Conservation (phyloP, 257 asterid species). For the Plantago ovata region DNA sequence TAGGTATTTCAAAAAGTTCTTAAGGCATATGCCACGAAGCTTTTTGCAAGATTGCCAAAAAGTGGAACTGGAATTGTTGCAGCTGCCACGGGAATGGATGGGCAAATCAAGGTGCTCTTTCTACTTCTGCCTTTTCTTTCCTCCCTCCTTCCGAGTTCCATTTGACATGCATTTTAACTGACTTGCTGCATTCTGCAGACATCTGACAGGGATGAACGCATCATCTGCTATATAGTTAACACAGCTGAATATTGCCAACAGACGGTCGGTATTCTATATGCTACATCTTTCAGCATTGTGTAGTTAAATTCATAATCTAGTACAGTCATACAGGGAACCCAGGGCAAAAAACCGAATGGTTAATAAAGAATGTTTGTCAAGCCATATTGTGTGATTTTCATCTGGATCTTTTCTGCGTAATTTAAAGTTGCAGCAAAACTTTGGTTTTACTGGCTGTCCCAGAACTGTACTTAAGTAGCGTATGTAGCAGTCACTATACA, state of each 20-base stretch:
- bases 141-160: slow-evolving; percentile 16
- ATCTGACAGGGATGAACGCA: slow-evolving; percentile 93
- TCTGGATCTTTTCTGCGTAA: slow-evolving; percentile 2
- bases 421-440: slow-evolving; percentile 8
- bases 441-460: background rate
- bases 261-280: slow-evolving; percentile 54
- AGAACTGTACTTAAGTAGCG: no score
- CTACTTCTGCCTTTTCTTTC: slow-evolving; percentile 8
- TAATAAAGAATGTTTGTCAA: no score
- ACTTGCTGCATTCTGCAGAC: slow-evolving; percentile 53
- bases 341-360: no score
- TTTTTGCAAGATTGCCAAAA: slow-evolving; percentile 82
- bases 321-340: slow-evolving; percentile 11
- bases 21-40: slow-evolving; percentile 93
- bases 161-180: slow-evolving; percentile 5
- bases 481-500: no score
- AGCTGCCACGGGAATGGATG: slow-evolving; percentile 99
- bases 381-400: background rate
- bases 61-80: slow-evolving; percentile 99
- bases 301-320: slow-evolving; percentile 1
- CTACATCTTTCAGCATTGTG: slow-evolving; percentile 13
- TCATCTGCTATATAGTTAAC: slow-evolving; percentile 90
- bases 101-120: slow-evolving; percentile 74
- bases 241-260: slow-evolving; percentile 99
- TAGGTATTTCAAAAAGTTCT: slow-evolving; percentile 83